Percentiles rank a stretch among this genome's conserved stretches.
These are phyloP conservation scores for Paecilomyces dactylethromorphus DNA, from an alignment of 2,329 filamentous ascomycete species.

Conservation along the genomic window DNA sequence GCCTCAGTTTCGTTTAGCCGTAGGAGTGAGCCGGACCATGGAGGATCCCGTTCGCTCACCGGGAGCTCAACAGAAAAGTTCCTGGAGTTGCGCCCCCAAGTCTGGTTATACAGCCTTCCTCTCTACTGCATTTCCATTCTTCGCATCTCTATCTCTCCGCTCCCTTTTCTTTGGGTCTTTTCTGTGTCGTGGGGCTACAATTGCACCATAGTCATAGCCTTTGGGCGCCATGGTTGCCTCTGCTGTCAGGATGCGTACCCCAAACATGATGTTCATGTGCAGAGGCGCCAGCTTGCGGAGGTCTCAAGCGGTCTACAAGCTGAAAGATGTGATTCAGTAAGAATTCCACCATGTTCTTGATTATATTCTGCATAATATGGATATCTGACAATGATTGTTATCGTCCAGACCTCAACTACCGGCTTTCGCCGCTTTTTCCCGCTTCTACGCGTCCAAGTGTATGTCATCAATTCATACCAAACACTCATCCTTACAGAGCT, in stretches of 20 bases:
- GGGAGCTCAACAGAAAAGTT: slow-evolving; percentile 38
- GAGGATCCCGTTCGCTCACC: slow-evolving; percentile 30
- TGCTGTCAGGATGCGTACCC: slow-evolving; percentile 39
- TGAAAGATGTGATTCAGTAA: slow-evolving; percentile 38
- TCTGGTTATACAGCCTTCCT: slow-evolving; percentile 20
- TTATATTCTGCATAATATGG: not conserved
- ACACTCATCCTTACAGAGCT: slow-evolving; percentile 10
- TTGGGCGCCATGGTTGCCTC: slow-evolving; percentile 49
- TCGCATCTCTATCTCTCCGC: slow-evolving; percentile 11
- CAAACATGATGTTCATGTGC: slow-evolving; percentile 36
- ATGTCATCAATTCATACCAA: slow-evolving; percentile 21
- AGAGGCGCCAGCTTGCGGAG: slow-evolving; percentile 40
- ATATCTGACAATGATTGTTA: not conserved
- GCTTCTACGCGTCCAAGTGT: slow-evolving; percentile 67
- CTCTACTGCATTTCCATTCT: slow-evolving; percentile 14
- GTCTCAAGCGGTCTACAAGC: slow-evolving; percentile 37
- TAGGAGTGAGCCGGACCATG: slow-evolving; percentile 14
- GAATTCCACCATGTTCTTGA: slow-evolving; percentile 4
- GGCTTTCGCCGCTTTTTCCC: slow-evolving; percentile 53
- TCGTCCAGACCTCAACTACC: slow-evolving; percentile 37
- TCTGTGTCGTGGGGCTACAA: slow-evolving; percentile 8
- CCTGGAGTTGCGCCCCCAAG: slow-evolving; percentile 22
- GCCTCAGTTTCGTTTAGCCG: slow-evolving; percentile 13
- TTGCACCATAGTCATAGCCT: slow-evolving; percentile 16
- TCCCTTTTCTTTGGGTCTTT: slow-evolving; percentile 8